Evolutionary conservation across 2,329 filamentous ascomycete genomes (phyloP).

Genomic region (Cladosporium sp.): DNA sequence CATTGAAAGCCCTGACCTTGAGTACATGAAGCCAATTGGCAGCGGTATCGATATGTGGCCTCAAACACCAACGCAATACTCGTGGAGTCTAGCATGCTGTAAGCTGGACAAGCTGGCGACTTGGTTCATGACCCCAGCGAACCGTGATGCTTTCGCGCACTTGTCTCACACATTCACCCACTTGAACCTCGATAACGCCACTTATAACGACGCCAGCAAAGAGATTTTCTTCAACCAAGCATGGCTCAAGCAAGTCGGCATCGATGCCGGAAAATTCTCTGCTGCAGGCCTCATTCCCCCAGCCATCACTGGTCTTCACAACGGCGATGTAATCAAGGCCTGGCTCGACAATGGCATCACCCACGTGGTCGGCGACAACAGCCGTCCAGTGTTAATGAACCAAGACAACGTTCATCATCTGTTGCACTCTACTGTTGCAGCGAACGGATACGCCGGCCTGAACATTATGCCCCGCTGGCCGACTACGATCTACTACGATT

Average conservation of each 20-base stretch:
- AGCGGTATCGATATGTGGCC: constrained; percentile 38
- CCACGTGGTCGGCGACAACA: constrained; percentile 62
- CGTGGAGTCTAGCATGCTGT: constrained; percentile 49
- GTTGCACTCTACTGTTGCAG: constrained; percentile 47
- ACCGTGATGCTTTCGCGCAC: constrained; percentile 53
- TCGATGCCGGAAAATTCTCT: constrained; percentile 49
- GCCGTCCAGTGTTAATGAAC: constrained; percentile 52
- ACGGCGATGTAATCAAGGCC: constrained; percentile 58
- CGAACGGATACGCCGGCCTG: constrained; percentile 54
- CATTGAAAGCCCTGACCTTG: constrained; percentile 38
- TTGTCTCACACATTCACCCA: constrained; percentile 63
- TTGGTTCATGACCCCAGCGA: constrained; percentile 52
- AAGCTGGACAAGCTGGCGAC: constrained; percentile 47
- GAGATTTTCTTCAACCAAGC: constrained; percentile 59
- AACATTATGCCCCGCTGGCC: constrained; percentile 58
- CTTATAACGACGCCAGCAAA: constrained; percentile 52
- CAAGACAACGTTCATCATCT: constrained; percentile 52
- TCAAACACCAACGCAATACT: constrained; percentile 40
- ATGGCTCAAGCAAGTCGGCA: constrained; percentile 53
- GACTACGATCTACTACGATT: constrained; percentile 63
- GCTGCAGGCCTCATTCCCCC: constrained; percentile 56
- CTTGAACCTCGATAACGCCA: constrained; percentile 56
- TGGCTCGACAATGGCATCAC: constrained; percentile 58
- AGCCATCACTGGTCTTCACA: constrained; percentile 61
- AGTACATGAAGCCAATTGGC: constrained; percentile 44